phyloP scores from a whole-genome alignment of 192 early-diverging fungal genomes.

The Diversispora eburnea region DNA sequence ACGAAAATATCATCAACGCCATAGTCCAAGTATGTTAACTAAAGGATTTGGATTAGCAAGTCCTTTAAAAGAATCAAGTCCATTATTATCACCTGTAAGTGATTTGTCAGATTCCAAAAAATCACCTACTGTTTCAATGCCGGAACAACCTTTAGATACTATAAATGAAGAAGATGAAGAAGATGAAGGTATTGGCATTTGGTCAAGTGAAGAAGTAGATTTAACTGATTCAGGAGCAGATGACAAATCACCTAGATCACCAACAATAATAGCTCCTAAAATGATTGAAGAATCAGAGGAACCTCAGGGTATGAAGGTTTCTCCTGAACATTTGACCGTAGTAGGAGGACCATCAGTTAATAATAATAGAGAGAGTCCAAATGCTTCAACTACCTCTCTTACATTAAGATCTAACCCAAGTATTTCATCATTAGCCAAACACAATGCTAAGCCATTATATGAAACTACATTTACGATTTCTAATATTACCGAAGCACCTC shows the following conservation, averaged over 20 bases:
- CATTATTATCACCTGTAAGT: conserved; percentile 19
- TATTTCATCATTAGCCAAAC: conserved; percentile 27
- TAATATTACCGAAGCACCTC: conserved; percentile 15
- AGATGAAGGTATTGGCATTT: conserved; percentile 27
- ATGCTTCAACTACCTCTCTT: conserved; percentile 3
- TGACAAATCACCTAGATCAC: conserved; percentile 7
- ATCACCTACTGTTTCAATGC: background rate
- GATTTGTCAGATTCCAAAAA: conserved; percentile 21
- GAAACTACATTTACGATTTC: conserved; percentile 30
- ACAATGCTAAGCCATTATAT: conserved; percentile 28
- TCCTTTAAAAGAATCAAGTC: conserved; percentile 26
- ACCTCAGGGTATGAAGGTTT: conserved; percentile 24
- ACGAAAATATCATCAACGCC: conserved; percentile 28
- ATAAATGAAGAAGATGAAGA: conserved; percentile 28
- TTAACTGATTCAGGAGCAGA: conserved; percentile 16
- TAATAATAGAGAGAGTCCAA: conserved; percentile 1
- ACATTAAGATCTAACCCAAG: conserved; percentile 21
- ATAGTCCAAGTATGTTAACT: conserved; percentile 27
- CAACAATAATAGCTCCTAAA: background rate
- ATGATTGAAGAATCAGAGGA: conserved; percentile 12
- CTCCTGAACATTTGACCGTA: conserved; percentile 24
- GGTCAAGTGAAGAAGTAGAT: conserved; percentile 32
- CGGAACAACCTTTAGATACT: conserved; percentile 14
- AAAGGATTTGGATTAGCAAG: conserved; percentile 13
- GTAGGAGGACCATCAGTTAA: background rate